Percentiles rank a stretch among this genome's conserved stretches.
These are phyloP conservation scores for Umbelopsis sp. DNA, from an alignment of 371 early-diverging fungal genomes.

Conservation along the genomic window DNA sequence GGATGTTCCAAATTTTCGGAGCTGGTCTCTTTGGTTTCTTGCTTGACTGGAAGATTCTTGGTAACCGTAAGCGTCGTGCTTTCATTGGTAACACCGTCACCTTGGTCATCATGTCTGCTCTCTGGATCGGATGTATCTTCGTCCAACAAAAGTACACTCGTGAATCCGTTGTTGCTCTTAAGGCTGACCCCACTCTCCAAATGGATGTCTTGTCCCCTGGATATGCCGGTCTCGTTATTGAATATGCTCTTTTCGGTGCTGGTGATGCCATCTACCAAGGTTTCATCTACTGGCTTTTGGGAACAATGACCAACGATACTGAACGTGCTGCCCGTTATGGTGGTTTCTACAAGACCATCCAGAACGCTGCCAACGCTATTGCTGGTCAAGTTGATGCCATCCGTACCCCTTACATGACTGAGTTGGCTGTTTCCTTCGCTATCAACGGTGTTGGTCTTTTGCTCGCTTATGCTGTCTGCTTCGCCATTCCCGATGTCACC, in stretches of 20 bases:
- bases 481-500: conserved; percentile 30
- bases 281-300: conserved; percentile 78
- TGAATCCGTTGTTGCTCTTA: conserved; percentile 26
- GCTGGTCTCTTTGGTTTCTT: conserved; percentile 60
- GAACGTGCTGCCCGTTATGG: conserved; percentile 70
- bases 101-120: conserved; percentile 44
- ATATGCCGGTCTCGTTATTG: conserved; percentile 55
- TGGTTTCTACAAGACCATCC: conserved; percentile 85
- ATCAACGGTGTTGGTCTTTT: conserved; percentile 35
- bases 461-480: conserved; percentile 32
- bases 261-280: conserved; percentile 76
- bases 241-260: conserved; percentile 68
- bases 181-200: conserved; percentile 17
- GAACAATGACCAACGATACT: conserved; percentile 73
- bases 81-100: conserved; percentile 56
- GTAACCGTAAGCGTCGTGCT: conserved; percentile 56
- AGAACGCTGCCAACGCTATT: conserved; percentile 54
- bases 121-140: conserved; percentile 63
- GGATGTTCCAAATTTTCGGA: conserved; percentile 73
- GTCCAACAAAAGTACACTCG: conserved; percentile 57
- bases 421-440: conserved; percentile 30
- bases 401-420: conserved; percentile 38
- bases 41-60: conserved; percentile 52
- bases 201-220: conserved; percentile 37
- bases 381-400: conserved; percentile 48